These are phyloP conservation scores for Sphagnum tenellum DNA, from an alignment of 225 moss, liverwort and hornwort genomes.

Conservation along the genomic window DNA sequence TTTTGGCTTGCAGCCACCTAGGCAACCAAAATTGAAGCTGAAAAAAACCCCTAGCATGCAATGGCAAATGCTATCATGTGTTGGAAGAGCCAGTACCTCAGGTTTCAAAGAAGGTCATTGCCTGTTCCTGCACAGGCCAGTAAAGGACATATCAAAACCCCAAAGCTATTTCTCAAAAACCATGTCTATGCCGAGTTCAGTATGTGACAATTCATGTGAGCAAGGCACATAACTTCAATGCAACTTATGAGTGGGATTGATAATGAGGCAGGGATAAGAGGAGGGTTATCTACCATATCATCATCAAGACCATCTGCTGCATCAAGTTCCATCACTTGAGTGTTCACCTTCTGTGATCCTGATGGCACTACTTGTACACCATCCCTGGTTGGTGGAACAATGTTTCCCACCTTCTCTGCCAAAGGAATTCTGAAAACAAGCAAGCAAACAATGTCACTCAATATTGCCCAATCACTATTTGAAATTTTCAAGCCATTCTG, in stretches of 20 bases:
- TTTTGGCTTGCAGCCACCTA: too few relatives aligned
- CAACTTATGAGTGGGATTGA: not conserved
- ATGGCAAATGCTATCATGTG: too few relatives aligned
- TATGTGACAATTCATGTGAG: not conserved
- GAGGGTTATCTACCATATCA: constrained; percentile 22
- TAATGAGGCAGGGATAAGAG: not conserved
- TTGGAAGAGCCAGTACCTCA: constrained; percentile 13
- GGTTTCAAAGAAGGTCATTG: constrained; percentile 34
- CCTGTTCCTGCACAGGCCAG: constrained; percentile 36
- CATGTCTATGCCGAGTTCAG: not conserved
- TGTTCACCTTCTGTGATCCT: constrained; percentile 1
- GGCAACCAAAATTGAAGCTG: too few relatives aligned
- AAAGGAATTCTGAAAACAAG: constrained; percentile 37
- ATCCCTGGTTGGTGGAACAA: constrained; percentile 2
- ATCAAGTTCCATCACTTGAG: constrained; percentile 50
- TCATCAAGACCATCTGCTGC: constrained; percentile 31
- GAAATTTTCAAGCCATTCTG: not conserved
- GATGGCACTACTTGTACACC: not conserved
- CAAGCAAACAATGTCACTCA: not conserved
- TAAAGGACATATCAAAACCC: not conserved
- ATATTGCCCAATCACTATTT: not conserved
- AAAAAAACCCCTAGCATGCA: too few relatives aligned
- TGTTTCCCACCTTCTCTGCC: constrained; percentile 29
- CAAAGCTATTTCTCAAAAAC: not conserved
- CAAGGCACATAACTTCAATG: not conserved